Conservation (phyloP, 2,329 filamentous ascomycete species). For the Colletotrichum neosansevieriae region DNA sequence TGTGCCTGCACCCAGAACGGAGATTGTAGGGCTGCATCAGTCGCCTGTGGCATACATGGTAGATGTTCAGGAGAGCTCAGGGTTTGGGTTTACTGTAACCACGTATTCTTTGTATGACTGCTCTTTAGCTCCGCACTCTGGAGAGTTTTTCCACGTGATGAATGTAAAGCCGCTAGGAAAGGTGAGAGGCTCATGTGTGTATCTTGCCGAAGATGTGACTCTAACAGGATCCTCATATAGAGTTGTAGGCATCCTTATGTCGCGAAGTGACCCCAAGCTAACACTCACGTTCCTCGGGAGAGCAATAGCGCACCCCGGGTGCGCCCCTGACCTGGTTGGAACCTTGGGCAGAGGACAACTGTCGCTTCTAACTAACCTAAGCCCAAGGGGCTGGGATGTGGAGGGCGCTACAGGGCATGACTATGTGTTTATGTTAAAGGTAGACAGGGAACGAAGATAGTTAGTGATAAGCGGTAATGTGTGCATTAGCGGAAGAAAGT, state of each 20-base stretch:
- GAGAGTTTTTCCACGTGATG: not conserved
- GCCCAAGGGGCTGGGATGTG: not conserved
- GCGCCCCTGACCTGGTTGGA: not conserved
- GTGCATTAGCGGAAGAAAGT: not conserved
- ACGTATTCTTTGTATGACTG: not conserved
- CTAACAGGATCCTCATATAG: not conserved
- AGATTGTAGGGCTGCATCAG: not conserved
- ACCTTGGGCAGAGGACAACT: not conserved
- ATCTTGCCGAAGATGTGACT: not conserved
- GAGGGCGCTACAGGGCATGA: not conserved
- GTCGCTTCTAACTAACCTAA: not conserved
- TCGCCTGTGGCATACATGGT: not conserved
- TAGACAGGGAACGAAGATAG: not conserved
- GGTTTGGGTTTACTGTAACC: not conserved
- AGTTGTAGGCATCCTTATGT: not conserved
- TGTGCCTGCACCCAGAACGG: not conserved
- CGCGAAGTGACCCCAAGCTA: not conserved
- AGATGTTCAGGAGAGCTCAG: not conserved
- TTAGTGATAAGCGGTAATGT: not conserved
- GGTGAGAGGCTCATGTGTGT: not conserved
- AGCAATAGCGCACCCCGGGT: not conserved
- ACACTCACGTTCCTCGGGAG: not conserved
- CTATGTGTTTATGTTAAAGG: not conserved
- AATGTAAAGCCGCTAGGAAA: not conserved
- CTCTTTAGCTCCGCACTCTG: not conserved